Base-by-base conservation (phyloP, 352 stramenopile genomes). In the Pythium vanterpoolii region DNA sequence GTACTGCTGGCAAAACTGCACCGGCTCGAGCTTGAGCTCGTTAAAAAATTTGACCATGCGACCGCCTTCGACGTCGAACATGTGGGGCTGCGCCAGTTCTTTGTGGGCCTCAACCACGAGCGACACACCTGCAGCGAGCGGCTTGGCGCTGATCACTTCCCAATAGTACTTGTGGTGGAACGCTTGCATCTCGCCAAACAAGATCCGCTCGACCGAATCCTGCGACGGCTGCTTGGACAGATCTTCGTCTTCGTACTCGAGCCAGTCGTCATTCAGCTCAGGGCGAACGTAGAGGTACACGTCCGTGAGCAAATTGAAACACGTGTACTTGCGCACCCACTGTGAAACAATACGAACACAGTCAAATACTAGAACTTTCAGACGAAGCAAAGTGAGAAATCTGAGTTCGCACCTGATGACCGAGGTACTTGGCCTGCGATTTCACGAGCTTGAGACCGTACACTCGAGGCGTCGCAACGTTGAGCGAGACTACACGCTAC, bases 131-230 rank as follows among this genome's bases (percentile, higher is more conserved):
- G 56, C 54, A 28, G 77, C 62, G 26, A 89, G 69, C 26, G 75
- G 52, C 47, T 85, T 87, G 40, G 60, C 66, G 16, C 55, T 68
- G 49, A 85, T 73, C 23, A 74, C 80, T 56, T 90, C 82, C 69
- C 83, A 93, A 61, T 93, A 93, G 46, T 89, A 75, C 51, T 91
- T 91, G 71, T 91, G 77, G 40, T 93, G 84, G 59, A 87, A 93
- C n/a, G 81, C 77, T 60, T 93, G 84, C 76, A 93, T 87, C 58
- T 93, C 84, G 10, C 84, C 84, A 64, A 90, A 88, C 65, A 91
- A 66, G n/a, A 91, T 59, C 8, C 79, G 77, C 57, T 93, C 81
- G 19, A 88, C 68, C 9, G 78, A 86, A 57, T 93, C 83, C 50
- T 89, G 79, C 3, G 69, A 79, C 21, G 76, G 68, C 14, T 75